Conservation (phyloP, 257 asterid genomes). For the Primulina eburnea region DNA sequence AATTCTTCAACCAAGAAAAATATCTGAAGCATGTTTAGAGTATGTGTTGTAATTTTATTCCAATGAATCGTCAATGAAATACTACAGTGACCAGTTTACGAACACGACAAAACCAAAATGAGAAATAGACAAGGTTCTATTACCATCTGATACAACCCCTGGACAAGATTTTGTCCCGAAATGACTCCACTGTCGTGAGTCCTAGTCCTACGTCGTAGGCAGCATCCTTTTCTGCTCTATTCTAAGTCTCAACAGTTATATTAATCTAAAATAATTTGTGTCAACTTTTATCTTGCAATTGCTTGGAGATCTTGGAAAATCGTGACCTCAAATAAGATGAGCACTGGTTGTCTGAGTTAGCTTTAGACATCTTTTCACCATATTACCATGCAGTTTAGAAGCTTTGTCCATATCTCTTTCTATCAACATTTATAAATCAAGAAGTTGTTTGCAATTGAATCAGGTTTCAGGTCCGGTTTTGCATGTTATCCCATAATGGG, state of each 20-base stretch:
- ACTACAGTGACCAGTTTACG: background rate
- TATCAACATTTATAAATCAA: conserved; percentile 63
- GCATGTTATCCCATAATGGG: conserved; percentile 70
- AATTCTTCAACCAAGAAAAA: background rate
- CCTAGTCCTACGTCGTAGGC: conserved; percentile 6
- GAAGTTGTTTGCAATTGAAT: conserved; percentile 66
- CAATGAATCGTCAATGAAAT: background rate
- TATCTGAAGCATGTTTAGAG: background rate
- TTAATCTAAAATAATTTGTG: background rate
- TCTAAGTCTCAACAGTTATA: background rate
- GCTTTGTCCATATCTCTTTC: conserved; percentile 65
- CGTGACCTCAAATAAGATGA: conserved; percentile 20
- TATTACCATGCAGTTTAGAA: conserved; percentile 50
- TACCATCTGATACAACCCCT: background rate
- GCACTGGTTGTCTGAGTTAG: conserved; percentile 46
- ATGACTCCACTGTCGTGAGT: background rate
- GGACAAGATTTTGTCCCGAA: background rate
- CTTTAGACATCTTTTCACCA: conserved; percentile 66
- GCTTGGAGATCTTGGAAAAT: background rate
- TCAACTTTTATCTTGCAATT: conserved; percentile 3
- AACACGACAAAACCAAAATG: background rate
- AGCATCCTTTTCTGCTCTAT: background rate
- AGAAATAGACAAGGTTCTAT: background rate
- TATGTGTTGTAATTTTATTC: background rate
- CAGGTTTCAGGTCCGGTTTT: conserved; percentile 60